Conservation (phyloP, 495 filamentous ascomycete genomes). For the Bryoglossum gracile region DNA sequence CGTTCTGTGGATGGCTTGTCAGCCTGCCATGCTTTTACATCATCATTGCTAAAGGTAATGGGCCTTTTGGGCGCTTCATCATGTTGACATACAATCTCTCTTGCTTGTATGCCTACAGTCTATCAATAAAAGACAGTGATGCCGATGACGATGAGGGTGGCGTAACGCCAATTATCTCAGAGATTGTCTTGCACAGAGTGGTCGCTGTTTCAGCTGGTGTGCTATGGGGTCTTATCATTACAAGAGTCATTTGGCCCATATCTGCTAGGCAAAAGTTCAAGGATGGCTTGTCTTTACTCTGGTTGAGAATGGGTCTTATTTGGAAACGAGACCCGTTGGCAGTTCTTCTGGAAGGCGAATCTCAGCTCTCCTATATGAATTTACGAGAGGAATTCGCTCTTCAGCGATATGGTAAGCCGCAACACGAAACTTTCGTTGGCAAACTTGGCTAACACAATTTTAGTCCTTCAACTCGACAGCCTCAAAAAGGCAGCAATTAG, state of each 20-base stretch:
- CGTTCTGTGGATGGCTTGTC: slow-evolving; percentile 72
- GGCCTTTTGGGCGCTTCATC: slow-evolving; percentile 86
- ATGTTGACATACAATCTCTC: slow-evolving; percentile 96
- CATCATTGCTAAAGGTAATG: slow-evolving; percentile 75
- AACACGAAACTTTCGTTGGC: background rate
- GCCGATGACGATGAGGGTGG: slow-evolving; percentile 85
- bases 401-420: slow-evolving; percentile 37
- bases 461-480: slow-evolving; percentile 58
- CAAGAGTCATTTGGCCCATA: slow-evolving; percentile 86
- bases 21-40: slow-evolving; percentile 80
- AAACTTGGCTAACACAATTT: background rate
- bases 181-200: slow-evolving; percentile 87
- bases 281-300: slow-evolving; percentile 75
- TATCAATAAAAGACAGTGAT: slow-evolving; percentile 66
- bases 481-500: slow-evolving; percentile 64
- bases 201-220: slow-evolving; percentile 82
- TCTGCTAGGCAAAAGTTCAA: slow-evolving; percentile 80
- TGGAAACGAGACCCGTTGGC: slow-evolving; percentile 95
- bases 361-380: slow-evolving; percentile 64
- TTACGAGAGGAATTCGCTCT: slow-evolving; percentile 70
- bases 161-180: slow-evolving; percentile 68
- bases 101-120: slow-evolving; percentile 86
- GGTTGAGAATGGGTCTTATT: slow-evolving; percentile 89
- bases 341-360: slow-evolving; percentile 50
- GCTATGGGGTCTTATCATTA: slow-evolving; percentile 88